Evolutionary conservation across 1,284 basidiomycete genomes (phyloP).

Genomic region (Moesziomyces sp.): DNA sequence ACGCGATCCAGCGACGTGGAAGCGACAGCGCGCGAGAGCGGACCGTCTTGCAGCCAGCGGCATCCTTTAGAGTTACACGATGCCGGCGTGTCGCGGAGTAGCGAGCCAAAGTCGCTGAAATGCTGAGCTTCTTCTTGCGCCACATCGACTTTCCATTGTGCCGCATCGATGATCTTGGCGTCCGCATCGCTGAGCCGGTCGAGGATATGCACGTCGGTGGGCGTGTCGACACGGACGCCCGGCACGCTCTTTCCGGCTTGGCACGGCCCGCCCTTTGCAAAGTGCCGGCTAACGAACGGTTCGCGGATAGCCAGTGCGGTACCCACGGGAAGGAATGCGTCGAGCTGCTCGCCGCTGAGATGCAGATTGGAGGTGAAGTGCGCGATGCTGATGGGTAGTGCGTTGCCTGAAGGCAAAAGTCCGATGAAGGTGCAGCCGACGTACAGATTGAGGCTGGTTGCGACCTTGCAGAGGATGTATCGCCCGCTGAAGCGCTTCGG

Average conservation of each 20-base stretch:
- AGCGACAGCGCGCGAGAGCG: conserved; percentile 32
- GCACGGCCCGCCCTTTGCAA: conserved; percentile 57
- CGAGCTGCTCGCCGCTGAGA: conserved; percentile 36
- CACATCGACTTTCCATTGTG: conserved; percentile 31
- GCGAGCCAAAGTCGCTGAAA: conserved; percentile 4
- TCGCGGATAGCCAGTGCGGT: conserved; percentile 62
- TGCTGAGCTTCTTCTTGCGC: conserved; percentile 8
- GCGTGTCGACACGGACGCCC: conserved; percentile 63
- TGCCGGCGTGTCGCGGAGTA: conserved; percentile 19
- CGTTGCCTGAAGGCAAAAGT: conserved; percentile 44
- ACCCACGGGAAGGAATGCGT: conserved; percentile 54
- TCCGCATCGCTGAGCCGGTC: conserved; percentile 22
- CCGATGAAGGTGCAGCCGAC: conserved; percentile 58
- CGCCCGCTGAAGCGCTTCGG: conserved; percentile 45
- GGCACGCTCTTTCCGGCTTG: conserved; percentile 49
- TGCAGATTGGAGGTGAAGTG: conserved; percentile 61
- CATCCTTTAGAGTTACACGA: conserved; percentile 34
- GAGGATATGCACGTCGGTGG: conserved; percentile 61
- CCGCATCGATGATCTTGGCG: conserved; percentile 13
- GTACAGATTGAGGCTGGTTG: conserved; percentile 56
- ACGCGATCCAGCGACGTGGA: neutral
- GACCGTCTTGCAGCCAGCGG: conserved; percentile 55
- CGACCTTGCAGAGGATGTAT: conserved; percentile 58
- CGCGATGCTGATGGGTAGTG: conserved; percentile 56
- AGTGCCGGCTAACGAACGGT: conserved; percentile 61